Base-by-base conservation (phyloP, 176 grass and related monocot genomes). In the Juncus inflexus region DNA sequence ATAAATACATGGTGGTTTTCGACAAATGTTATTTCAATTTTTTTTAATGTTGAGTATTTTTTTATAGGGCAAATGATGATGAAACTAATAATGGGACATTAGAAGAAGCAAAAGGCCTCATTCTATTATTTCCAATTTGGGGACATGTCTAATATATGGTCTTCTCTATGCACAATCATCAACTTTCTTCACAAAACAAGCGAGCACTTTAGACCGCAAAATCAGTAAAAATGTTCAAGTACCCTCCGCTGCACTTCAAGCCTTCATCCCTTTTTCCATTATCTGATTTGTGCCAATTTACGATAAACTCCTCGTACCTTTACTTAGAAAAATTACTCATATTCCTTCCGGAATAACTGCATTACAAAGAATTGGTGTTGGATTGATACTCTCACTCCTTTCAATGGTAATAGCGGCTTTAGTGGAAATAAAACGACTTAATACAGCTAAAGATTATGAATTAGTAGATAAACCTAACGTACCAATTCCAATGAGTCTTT, bases 121-220 rank as follows among this genome's bases (percentile, higher is more conserved):
- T 74, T 0, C 77, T 58, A 54, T 73, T 90, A 57, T 73, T 86
- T 39, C 77, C 77, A 10, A 64, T 81, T 67, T 82, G 80, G 65
- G 65, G 67, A 62, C 74, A 7, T 84, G 73, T 37, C 69, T 91
- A 12, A 59, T 80, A 1, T 87, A 78, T 8, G 62, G 58, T 2
- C 12, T 71, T 0, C 6, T 82, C 42, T 56, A 15, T 1, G 58
- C 66, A 28, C 87, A 91, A 40, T 71, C 69, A 49, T 60, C 82
- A 15, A 87, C 87, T 11, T 13, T 82, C 15, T 92, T 87, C 66
- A 87, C 80, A 42, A 83, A 87, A 67, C 87, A 87, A 77, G 78
- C 73, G 63, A 74, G 70, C n/a, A 87, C 78, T 55, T 60, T 92
- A 42, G 81, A 85, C 50, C 78, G 81, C 16, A 63, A 67, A 53